Base-by-base conservation (phyloP, 139 green algal species). In the Chlamydomonas schloesseri region DNA sequence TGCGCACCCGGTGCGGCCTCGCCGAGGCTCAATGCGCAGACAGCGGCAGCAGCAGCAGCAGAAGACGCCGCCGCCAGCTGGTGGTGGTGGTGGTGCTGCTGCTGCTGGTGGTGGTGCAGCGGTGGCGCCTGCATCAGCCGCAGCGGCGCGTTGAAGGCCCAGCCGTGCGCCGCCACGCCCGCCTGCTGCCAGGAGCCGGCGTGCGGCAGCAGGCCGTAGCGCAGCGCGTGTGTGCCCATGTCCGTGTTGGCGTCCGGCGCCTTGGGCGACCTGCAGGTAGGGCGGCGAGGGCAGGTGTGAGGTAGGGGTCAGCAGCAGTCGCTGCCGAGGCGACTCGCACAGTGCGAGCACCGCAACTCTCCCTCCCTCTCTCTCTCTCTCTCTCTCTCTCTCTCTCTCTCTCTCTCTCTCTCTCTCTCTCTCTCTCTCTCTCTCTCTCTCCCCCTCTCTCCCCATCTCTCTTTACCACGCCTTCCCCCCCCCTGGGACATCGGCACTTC, bases 151-250 rank as follows among this genome's bases (percentile, higher is more conserved):
- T 90, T 90, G 80, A 90, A 88, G 24, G 73, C 80, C 73, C 81
- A 74, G 64, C 37, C 87, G 17, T 80, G 53, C 14, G 87, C 67
- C n/a, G 86, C 64, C 64, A 90, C 87, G 15, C 87, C 87, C 50
- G 80, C 87, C 10, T 81, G 73, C 73, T 70, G 60, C 87, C 87
- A 90, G 73, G 73, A 65, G n/a, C 70, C 67, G 1, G 73, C 65
- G 62, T 90, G 87, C 24, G 87, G 87, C 73, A 84, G 73, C 36
- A 90, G 29, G 18, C 64, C 87, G 72, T 83, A 90, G 24, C 82
- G 68, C 55, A 91, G 37, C 4, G 20, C n/a, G 74, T 91, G 87
- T 0, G 26, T 65, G 31, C 82, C 87, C 74, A 87, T 83, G 74
- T 91, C 87, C 1, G 81, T 83, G 42, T 71, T 76, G 11, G 62